Evolutionary conservation across 2,329 filamentous ascomycete genomes (phyloP).

Genomic region (Hypoxylon sp.): DNA sequence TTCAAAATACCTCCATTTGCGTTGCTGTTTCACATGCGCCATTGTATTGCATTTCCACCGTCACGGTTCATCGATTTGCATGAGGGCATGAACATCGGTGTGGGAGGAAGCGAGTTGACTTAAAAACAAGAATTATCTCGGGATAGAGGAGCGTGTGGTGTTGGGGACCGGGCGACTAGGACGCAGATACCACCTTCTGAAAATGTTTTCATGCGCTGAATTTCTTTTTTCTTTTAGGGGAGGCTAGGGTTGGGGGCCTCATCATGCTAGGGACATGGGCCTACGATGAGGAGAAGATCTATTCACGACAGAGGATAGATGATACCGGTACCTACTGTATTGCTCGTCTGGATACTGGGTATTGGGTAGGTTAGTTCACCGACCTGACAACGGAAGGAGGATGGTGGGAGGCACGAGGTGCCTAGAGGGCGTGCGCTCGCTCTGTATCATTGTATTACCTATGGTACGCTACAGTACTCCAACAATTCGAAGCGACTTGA

Average conservation of each 20-base stretch:
- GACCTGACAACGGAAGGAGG: constrained; percentile 26
- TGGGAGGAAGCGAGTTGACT: constrained; percentile 23
- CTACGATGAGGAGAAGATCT: not conserved
- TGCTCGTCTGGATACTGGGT: constrained; percentile 3
- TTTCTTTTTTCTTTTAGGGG: constrained; percentile 21
- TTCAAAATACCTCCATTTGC: constrained; percentile 5
- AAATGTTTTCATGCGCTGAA: constrained; percentile 16
- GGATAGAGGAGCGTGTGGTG: constrained; percentile 30
- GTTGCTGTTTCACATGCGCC: not conserved
- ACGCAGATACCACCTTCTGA: constrained; percentile 30
- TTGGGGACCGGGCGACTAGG: constrained; percentile 22
- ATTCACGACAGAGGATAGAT: not conserved
- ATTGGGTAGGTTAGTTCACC: constrained; percentile 17
- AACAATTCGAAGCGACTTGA: constrained; percentile 19
- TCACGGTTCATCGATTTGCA: constrained; percentile 25
- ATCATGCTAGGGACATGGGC: constrained; percentile 4
- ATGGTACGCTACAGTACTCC: constrained; percentile 18
- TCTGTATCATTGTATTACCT: constrained; percentile 32
- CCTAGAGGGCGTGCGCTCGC: constrained; percentile 10
- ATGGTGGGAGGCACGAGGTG: constrained; percentile 18
- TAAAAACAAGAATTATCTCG: constrained; percentile 20
- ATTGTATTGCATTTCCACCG: constrained; percentile 8
- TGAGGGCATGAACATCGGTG: constrained; percentile 20
- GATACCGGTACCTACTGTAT: constrained; percentile 2
- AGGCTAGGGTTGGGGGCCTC: constrained; percentile 2